phyloP scores from a whole-genome alignment of 208 protist genomes.

The Leishmania tarentolae region DNA sequence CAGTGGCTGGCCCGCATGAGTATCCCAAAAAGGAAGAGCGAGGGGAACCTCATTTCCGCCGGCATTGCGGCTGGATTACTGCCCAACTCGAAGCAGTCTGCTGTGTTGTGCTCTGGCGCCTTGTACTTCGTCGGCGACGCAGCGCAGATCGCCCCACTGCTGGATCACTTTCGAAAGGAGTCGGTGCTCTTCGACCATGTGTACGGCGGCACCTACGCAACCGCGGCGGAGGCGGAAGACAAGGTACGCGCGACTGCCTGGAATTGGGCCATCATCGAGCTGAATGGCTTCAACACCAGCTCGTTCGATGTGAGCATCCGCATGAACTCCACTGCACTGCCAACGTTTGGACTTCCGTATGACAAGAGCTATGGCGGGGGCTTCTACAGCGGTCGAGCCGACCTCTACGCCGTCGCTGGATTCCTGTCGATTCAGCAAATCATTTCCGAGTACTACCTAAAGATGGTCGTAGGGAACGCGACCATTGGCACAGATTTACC shows the following conservation, averaged over 20 bases:
- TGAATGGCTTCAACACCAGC: conserved; percentile 37
- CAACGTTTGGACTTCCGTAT: conserved; percentile 41
- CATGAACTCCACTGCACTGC: conserved; percentile 49
- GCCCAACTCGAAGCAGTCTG: conserved; percentile 43
- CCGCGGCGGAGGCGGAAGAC: conserved; percentile 18
- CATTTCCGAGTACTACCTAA: conserved; percentile 37
- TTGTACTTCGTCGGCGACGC: conserved; percentile 50
- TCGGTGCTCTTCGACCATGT: conserved; percentile 47
- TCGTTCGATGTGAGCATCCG: conserved; percentile 52
- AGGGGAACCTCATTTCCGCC: conserved; percentile 13
- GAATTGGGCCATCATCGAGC: conserved; percentile 49
- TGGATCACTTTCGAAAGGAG: conserved; percentile 29
- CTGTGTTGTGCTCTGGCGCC: conserved; percentile 38
- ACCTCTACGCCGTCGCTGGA: conserved; percentile 30
- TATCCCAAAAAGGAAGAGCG: conserved; percentile 1
- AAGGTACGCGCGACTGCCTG: conserved; percentile 15
- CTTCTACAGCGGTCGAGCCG: conserved; percentile 26
- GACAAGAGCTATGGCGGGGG: conserved; percentile 18
- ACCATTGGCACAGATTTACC: conserved; percentile 11
- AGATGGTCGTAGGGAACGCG: conserved; percentile 22
- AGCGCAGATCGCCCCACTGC: conserved; percentile 22
- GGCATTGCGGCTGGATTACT: conserved; percentile 32
- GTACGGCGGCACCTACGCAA: conserved; percentile 42
- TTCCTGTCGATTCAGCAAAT: conserved; percentile 45
- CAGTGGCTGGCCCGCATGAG: conserved; percentile 52